Evolutionary conservation across 306 rosid species (phyloP), one percentile per base, ranked within the genome.

Genomic region (Quercus bicolor): DNA sequence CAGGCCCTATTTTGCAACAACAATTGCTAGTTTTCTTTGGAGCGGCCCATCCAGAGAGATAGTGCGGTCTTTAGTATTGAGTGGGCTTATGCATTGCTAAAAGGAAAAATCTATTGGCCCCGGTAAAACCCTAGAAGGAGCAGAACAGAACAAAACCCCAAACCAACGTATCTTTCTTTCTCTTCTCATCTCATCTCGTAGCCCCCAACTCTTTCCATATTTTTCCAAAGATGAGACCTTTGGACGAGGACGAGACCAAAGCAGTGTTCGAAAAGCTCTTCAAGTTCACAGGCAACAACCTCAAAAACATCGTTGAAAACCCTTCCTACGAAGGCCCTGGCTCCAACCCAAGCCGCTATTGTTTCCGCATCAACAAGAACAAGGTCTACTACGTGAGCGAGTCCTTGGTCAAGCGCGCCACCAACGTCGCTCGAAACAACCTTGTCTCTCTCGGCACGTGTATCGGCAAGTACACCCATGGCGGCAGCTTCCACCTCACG

Each of bases 291-390:
- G 94, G 96, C 5, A 95, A 93, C 90, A 93, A 95, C 34, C 93
- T 95, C 20, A 93, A 91, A 88, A 95, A 88, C 84, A 89, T 93
- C 11, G 88, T 95, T 0, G 98, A 95, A 59, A 91, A 93, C 16
- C 98, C 98, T 11, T 90, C 97, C 5, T 94, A 91, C 74, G 98
- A 95, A 82, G 98, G 98, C 33, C 92, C 98, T 0, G 97, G 86
- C 29, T 37, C 85, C 0, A 81, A 78, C 29, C 89, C 96, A 10
- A 94, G 98, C 0, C 89, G 97, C 62, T 93, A 93, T 83, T 95
- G 99, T 84, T 91, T 91, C 84, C 99, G 98, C 45, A 93, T 93
- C 74, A 75, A 93, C 85, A 93, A 91, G 91, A 92, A 85, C 91
- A 88, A 75, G 81, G 85, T 95, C 76, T 93, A 85, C 83, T 95